Evolutionary conservation across 257 asterid species (phyloP), one percentile per base, ranked within the genome.

Genomic region (Ilex asprella): DNA sequence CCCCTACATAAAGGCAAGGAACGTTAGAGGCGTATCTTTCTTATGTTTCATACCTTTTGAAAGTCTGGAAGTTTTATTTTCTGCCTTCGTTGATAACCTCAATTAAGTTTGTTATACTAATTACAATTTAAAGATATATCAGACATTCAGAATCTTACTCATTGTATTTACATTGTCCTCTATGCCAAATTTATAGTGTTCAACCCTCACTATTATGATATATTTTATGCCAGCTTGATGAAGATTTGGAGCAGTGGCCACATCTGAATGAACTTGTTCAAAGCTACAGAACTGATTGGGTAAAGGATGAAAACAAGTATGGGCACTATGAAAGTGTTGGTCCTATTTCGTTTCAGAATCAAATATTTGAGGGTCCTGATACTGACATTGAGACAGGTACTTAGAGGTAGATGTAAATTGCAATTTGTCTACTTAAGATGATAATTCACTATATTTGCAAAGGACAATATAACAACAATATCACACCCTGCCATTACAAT

Each of bases 201-300:
- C 30, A 6, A 15, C 15, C 27, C 15, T 5, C 27, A 15, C n/a
- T 2, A 7, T 46, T 46, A 46, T 14, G n/a, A 63, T 30, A 7
- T 51, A 3, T 58, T 13, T 61, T 57, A 8, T 67, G 61, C 56
- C 64, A 93, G 99, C 81, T 89, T 51, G 96, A 89, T n/a, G 97
- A 87, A 53, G 84, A 82, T 81, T 77, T 89, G 88, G 97, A 93
- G 79, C 99, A 85, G 82, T 89, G 96, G 97, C 99, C 99, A 57
- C 99, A 93, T 82, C 71, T 93, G 67, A 93, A 84, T 60, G 99
- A 93, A 81, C 97, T 93, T 54, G 84, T 93, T 64, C 99, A 93
- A 72, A 82, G 97, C 79, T 89, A 89, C 67, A 83, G 84, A 66
- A 83, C 95, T 67, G 96, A 93, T 71, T 89, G 93, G 96, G 87